Base-by-base conservation (phyloP, 2,329 filamentous ascomycete genomes). In the Phialophora macrospora region DNA sequence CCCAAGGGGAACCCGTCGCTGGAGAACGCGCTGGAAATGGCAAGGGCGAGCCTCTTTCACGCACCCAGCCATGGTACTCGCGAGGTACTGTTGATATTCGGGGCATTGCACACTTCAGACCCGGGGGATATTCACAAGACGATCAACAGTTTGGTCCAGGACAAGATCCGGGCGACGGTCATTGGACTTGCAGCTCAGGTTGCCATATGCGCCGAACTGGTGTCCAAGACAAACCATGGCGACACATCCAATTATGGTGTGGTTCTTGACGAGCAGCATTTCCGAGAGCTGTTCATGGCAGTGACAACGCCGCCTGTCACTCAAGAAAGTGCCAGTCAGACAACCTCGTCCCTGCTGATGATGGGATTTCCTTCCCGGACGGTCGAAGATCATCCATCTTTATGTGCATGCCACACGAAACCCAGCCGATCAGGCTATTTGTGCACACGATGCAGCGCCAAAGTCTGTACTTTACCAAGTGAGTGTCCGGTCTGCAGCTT, bases 11-110 rank as follows among this genome's bases (percentile, higher is more conserved):
- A 88, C 70, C 89, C 91, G 17, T 93, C 90, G 77, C 77, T 99
- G 68, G 95, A 99, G 78, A 99, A 99, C 77, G 93, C 93, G 3
- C 84, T 99, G 58, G 93, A 99, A 78, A 96, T 99, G 91, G 92
- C 92, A 67, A 87, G 95, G 62, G 95, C 93, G 60, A 90, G 90
- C 41, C 82, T 99, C n/a, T 97, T 91, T 74, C 92, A 98, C 78
- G 91, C 94, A 1, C 95, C 95, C 1, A 91, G 89, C 20, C 95
- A 99, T 75, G 94, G 95, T 55, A 99, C 95, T 1, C 84, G 95
- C 70, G 95, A 99, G 78, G 89, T 97, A 7, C 87, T 99, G 41
- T 87, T 99, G 65, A 87, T 98, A 56, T 96, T 95, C 75, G 95
- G 95, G 46, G 94, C 94, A 11, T 84, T 99, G 6, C 85, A 96